These are phyloP conservation scores for Favolaschia claudopus DNA, from an alignment of 768 basidiomycete genomes.

Conservation along the genomic window DNA sequence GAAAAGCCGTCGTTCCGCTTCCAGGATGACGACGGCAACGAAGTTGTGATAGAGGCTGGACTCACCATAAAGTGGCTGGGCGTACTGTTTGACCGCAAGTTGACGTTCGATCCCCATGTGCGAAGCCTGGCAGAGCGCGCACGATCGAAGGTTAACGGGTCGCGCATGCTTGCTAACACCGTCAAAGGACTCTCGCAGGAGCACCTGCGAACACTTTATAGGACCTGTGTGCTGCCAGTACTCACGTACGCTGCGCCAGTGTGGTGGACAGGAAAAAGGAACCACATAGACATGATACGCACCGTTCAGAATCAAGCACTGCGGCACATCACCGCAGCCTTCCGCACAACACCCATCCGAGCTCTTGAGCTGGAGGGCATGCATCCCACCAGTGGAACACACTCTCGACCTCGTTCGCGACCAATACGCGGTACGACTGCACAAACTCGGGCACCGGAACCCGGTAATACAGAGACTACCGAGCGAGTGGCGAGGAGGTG, in stretches of 20 bases:
- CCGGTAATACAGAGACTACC: conserved; percentile 9
- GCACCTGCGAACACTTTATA: conserved; percentile 29
- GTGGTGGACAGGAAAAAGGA: conserved; percentile 34
- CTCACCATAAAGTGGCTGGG: conserved; percentile 31
- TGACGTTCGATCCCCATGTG: conserved; percentile 31
- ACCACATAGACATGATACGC: conserved; percentile 15
- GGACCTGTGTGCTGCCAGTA: conserved; percentile 30
- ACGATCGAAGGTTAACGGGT: conserved; percentile 11
- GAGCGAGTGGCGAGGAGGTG: background rate
- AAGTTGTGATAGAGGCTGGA: background rate
- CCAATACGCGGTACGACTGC: conserved; percentile 1
- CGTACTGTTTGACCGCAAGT: conserved; percentile 30
- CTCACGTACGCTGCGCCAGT: conserved; percentile 31
- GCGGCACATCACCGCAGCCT: conserved; percentile 30
- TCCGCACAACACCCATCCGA: conserved; percentile 31
- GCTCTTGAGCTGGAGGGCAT: conserved; percentile 33
- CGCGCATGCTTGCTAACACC: conserved; percentile 31
- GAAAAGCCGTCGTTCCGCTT: background rate
- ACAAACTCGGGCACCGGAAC: conserved; percentile 1
- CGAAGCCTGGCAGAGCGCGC: conserved; percentile 22
- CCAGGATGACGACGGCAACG: background rate
- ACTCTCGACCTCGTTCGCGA: background rate
- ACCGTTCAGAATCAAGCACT: conserved; percentile 29
- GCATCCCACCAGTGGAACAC: conserved; percentile 21
- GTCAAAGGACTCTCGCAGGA: conserved; percentile 30